Conservation (phyloP, 2,329 filamentous ascomycete species). For the Aschersonia sp. region DNA sequence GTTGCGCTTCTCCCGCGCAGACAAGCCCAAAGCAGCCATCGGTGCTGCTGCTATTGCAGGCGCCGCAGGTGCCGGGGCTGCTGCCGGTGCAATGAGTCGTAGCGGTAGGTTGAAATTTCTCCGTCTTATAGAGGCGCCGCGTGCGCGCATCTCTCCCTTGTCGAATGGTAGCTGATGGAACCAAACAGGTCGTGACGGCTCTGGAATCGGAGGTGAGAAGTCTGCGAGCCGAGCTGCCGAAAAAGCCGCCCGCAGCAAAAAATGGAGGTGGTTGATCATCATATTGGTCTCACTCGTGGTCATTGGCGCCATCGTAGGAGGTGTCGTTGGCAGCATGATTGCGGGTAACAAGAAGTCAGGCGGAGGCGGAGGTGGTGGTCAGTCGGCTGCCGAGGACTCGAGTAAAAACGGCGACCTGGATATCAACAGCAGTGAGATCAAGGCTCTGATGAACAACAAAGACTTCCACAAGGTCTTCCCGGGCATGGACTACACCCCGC, state of each 20-base stretch:
- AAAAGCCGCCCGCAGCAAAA: slow-evolving; percentile 44
- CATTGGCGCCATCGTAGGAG: slow-evolving; percentile 57
- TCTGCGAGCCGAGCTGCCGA: slow-evolving; percentile 5
- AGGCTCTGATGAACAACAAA: slow-evolving; percentile 64
- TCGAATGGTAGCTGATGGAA: background rate
- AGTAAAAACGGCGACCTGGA: slow-evolving; percentile 53
- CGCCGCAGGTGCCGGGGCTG: slow-evolving; percentile 25
- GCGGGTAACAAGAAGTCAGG: slow-evolving; percentile 31
- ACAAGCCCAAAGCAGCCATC: slow-evolving; percentile 12
- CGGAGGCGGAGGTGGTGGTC: slow-evolving; percentile 6
- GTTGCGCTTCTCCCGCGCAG: slow-evolving; percentile 37
- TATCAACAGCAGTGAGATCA: slow-evolving; percentile 65
- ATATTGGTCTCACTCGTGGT: slow-evolving; percentile 49
- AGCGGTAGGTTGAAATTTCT: background rate
- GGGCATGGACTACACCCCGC: slow-evolving; percentile 87
- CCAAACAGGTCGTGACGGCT: slow-evolving; percentile 1
- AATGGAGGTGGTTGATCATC: slow-evolving; percentile 56
- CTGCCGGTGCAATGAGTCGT: slow-evolving; percentile 8
- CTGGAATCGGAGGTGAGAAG: slow-evolving; percentile 7
- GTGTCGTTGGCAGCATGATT: slow-evolving; percentile 59
- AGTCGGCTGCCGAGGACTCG: slow-evolving; percentile 45
- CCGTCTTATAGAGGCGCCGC: background rate
- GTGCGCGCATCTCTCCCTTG: too few species aligned
- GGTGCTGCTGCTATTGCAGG: slow-evolving; percentile 30
- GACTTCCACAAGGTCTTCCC: slow-evolving; percentile 87